Evolutionary conservation across 306 rosid genomes (phyloP).

Genomic region (Acacia crassicarpa): DNA sequence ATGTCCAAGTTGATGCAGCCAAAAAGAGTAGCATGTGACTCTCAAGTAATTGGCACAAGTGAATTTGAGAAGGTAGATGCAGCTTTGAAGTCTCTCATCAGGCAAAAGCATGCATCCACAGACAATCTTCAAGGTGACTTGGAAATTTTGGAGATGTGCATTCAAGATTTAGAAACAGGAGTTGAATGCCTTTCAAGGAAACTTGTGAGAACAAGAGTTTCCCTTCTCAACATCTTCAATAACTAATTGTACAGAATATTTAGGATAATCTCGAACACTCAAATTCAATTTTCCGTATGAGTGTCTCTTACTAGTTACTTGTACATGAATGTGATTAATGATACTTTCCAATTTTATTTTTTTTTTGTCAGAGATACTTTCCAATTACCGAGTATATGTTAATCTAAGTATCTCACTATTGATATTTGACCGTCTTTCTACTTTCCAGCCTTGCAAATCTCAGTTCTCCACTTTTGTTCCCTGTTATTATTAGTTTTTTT

Average conservation of each 20-base stretch:
- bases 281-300: not conserved
- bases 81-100: constrained; percentile 27
- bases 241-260: not conserved
- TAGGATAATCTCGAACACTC: not conserved
- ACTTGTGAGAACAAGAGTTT: not conserved
- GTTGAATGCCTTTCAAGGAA: not conserved
- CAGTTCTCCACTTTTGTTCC: not conserved
- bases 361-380: no score
- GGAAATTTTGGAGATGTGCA: constrained; percentile 32
- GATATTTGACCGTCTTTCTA: not conserved
- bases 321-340: constrained; percentile 23
- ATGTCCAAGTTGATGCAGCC: constrained; percentile 36
- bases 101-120: constrained; percentile 24
- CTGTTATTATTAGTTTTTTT: no score
- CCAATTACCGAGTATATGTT: not conserved
- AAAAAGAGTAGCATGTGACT: constrained; percentile 34
- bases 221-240: constrained; percentile 7
- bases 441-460: not conserved
- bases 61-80: constrained; percentile 37
- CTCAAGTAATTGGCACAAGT: constrained; percentile 28
- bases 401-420: not conserved
- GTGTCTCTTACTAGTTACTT: constrained; percentile 21
- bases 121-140: constrained; percentile 20
- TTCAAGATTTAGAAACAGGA: not conserved
- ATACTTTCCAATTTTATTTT: not conserved